Conservation (phyloP, 2,329 filamentous ascomycete genomes). For the Colletotrichum sp. region DNA sequence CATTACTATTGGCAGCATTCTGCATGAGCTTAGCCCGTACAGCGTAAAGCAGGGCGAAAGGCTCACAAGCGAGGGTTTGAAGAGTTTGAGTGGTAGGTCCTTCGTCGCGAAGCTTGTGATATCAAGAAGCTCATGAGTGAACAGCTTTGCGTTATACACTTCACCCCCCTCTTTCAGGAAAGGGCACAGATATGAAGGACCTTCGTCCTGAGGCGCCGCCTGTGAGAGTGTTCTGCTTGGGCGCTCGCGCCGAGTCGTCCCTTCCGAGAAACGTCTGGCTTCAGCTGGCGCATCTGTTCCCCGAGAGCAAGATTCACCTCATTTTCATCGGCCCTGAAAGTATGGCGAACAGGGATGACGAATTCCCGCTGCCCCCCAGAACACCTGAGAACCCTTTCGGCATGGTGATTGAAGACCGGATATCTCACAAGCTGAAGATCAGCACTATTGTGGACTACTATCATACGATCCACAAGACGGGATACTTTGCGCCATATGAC, state of each 20-base stretch:
- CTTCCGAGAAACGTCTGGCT: slow-evolving; percentile 93
- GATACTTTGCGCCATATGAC: slow-evolving; percentile 92
- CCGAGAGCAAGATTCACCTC: slow-evolving; percentile 86
- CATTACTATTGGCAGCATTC: slow-evolving; percentile 84
- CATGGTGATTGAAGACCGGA: slow-evolving; percentile 88
- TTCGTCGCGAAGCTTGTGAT: not conserved
- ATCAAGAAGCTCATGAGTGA: not conserved
- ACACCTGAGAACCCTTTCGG: slow-evolving; percentile 90
- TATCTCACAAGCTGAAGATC: slow-evolving; percentile 92
- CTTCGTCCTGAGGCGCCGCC: slow-evolving; percentile 85
- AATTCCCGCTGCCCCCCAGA: slow-evolving; percentile 88
- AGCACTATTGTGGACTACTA: slow-evolving; percentile 98
- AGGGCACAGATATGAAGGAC: slow-evolving; percentile 75
- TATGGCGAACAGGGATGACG: slow-evolving; percentile 91
- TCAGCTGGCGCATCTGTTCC: slow-evolving; percentile 93
- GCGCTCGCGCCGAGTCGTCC: slow-evolving; percentile 96
- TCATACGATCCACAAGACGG: slow-evolving; percentile 91
- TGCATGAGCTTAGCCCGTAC: slow-evolving; percentile 96
- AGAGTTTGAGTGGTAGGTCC: slow-evolving; percentile 85
- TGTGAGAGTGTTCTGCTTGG: slow-evolving; percentile 89
- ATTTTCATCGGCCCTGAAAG: slow-evolving; percentile 96
- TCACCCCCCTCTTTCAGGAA: slow-evolving; percentile 83
- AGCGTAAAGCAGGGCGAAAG: slow-evolving; percentile 75
- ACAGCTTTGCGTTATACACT: slow-evolving; percentile 89
- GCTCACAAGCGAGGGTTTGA: slow-evolving; percentile 85